Evolutionary conservation across 2,329 filamentous ascomycete species (phyloP), one percentile per base, ranked within the genome.

Genomic region (Cladosporium velox): DNA sequence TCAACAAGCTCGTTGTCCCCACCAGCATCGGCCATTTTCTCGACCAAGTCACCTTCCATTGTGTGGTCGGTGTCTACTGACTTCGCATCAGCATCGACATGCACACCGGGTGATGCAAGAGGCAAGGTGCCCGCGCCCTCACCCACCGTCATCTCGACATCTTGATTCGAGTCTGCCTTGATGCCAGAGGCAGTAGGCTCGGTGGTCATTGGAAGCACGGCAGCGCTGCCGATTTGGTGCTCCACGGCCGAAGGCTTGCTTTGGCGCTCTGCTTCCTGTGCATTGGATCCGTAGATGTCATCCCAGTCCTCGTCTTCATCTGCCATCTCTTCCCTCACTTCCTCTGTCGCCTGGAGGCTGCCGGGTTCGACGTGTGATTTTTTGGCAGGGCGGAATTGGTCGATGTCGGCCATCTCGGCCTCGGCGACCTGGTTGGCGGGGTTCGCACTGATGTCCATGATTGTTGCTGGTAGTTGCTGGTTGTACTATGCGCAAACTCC

Each of bases 261-360:
- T 30, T 66, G 14, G 38, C 34, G 15, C 15, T 62, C 59, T n/a
- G 66, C 65, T 12, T 57, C 21, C 15, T 59, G 14, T 7, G 61
- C 51, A 12, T 64, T 32, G 21, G 35, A 67, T 30, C 67, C 72
- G 64, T 77, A 76, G 54, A 77, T 69, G 62, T 77, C 75, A 63
- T 75, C 72, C 72, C 72, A 73, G 34, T 72, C 75, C 54, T 74
- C 73, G 51, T 73, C 72, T 49, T 74, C 60, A 26, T 65, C 73
- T 28, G 70, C 67, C 64, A 74, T 72, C 59, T 76, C 73, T 54
- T 75, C 67, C 57, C 70, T 71, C 4, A 70, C 67, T 12, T 57
- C 51, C 28, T 55, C 18, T n/a, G 61, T 64, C 14, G 61, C 52
- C 35, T 55, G n/a, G 7, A 64, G 61, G 44, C 61, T 55, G 51